Percentiles rank a stretch among this genome's conserved stretches.
These are phyloP conservation scores for Metroxylon sagu DNA, from an alignment of 176 grass and related monocot species.

Conservation along the genomic window DNA sequence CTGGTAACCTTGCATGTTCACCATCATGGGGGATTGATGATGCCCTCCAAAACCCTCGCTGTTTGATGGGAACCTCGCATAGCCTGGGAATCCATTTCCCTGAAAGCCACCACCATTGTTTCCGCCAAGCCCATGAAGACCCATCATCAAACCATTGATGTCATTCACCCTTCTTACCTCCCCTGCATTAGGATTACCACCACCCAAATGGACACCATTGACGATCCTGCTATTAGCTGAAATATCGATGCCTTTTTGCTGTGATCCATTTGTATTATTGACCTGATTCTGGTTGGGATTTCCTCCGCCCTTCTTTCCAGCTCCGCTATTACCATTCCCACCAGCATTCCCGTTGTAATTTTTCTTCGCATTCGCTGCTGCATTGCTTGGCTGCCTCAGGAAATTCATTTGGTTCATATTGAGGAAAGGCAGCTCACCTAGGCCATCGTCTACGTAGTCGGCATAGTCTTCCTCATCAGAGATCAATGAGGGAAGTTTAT, in stretches of 20 bases:
- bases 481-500: conserved; percentile 40
- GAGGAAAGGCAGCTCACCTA: conserved; percentile 49
- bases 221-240: conserved; percentile 44
- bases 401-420: conserved; percentile 62
- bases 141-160: conserved; percentile 1
- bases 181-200: conserved; percentile 2
- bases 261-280: conserved; percentile 28
- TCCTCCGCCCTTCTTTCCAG: background rate
- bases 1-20: background rate
- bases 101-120: background rate
- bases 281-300: conserved; percentile 23
- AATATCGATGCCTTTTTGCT: conserved; percentile 39
- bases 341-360: conserved; percentile 8
- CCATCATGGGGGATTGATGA: background rate
- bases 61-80: background rate
- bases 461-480: conserved; percentile 66
- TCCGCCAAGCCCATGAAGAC: background rate
- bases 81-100: background rate
- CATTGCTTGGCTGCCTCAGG: conserved; percentile 26
- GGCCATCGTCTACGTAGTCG: conserved; percentile 17
- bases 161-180: background rate
- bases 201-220: conserved; percentile 3
- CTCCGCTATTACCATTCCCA: conserved; percentile 21
- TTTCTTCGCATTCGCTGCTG: conserved; percentile 28
- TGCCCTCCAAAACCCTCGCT: background rate